phyloP scores from a whole-genome alignment of 2,329 filamentous ascomycete genomes.

The Bipolaris gigantea region DNA sequence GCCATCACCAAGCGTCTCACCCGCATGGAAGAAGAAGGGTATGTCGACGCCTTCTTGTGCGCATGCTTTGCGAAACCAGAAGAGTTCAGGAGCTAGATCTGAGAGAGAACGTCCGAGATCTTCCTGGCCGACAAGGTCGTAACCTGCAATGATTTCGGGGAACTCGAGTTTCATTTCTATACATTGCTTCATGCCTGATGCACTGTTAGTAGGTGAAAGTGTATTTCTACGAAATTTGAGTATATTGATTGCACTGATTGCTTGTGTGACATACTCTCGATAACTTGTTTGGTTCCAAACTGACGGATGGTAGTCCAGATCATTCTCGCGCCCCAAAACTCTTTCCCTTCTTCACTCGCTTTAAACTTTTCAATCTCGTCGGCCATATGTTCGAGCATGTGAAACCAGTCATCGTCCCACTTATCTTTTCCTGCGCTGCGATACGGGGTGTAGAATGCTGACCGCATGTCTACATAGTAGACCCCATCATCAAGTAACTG shows the following conservation, averaged over 20 bases:
- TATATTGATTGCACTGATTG: background rate
- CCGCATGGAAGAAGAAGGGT: conserved; percentile 95
- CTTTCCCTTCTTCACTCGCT: conserved; percentile 66
- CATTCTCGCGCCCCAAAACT: conserved; percentile 81
- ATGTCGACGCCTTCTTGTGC: conserved; percentile 75
- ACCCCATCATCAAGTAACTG: conserved; percentile 80
- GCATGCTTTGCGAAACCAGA: conserved; percentile 92
- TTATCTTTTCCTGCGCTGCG: conserved; percentile 65
- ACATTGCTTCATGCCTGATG: conserved; percentile 74
- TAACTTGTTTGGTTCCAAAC: conserved; percentile 65
- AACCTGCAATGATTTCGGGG: conserved; percentile 80
- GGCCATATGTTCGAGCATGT: conserved; percentile 71
- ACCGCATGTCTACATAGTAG: conserved; percentile 79
- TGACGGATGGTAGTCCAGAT: conserved; percentile 80
- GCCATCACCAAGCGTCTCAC: conserved; percentile 81
- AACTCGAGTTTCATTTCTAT: conserved; percentile 78
- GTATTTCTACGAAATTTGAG: too few relatives aligned
- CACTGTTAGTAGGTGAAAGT: background rate
- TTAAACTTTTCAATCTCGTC: conserved; percentile 81
- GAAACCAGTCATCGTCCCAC: conserved; percentile 67
- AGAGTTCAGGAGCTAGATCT: conserved; percentile 79
- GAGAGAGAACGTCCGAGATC: conserved; percentile 74
- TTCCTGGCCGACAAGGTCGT: conserved; percentile 88
- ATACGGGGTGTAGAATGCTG: conserved; percentile 73
- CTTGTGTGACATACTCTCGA: conserved; percentile 57